Base-by-base conservation (phyloP, 2,329 filamentous ascomycete genomes). In the Fusarium praegraminearum region DNA sequence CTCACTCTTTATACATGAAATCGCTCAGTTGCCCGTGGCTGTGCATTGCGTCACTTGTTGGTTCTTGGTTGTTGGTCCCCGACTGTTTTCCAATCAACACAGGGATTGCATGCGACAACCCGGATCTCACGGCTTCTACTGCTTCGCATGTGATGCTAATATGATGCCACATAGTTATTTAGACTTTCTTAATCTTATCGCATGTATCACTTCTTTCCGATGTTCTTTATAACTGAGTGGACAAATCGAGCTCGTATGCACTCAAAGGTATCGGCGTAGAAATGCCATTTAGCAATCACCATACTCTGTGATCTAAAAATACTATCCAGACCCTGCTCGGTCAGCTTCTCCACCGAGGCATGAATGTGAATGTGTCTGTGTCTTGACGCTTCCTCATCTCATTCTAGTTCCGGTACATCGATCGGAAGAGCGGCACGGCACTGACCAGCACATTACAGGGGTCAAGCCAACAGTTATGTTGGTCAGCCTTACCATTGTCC, bases 301-400 rank as follows among this genome's bases (percentile, higher is more conserved):
- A 11, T 20, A 13, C 16, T 12, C 12, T 10, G 7, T 13, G n/a
- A 12, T n/a, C 6, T 30, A 4, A 20, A 30, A 3, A 4, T 13
- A 20, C 20, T 4, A 22, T 20, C 26, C 5, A n/a, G 26, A 20
- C 7, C 20, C 20, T 5, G 16, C 28, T 7, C 2, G 7, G 4
- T 30, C 11, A 10, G 10, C 12, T 12, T 30, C 28, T 30, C 28
- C 10, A 6, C 28, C 12, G 11, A 2, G 12, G 10, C 11, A 30
- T 30, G 4, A 2, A 30, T 30, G 1, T 30, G 4, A 2, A 30
- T 30, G 1, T 0, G 10, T 30, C 12, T 30, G 1, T 15, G 3
- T 2, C 32, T 13, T 32, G 28, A 18, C 44, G 4, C n/a, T 32
- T 46, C 18, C 4, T 20, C 16, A 15, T 18, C 3, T 11, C 18